Percentiles rank a stretch among this genome's conserved stretches.
Evolutionary conservation across 768 basidiomycete species (phyloP).

Genomic region (Agaricus bisporus): DNA sequence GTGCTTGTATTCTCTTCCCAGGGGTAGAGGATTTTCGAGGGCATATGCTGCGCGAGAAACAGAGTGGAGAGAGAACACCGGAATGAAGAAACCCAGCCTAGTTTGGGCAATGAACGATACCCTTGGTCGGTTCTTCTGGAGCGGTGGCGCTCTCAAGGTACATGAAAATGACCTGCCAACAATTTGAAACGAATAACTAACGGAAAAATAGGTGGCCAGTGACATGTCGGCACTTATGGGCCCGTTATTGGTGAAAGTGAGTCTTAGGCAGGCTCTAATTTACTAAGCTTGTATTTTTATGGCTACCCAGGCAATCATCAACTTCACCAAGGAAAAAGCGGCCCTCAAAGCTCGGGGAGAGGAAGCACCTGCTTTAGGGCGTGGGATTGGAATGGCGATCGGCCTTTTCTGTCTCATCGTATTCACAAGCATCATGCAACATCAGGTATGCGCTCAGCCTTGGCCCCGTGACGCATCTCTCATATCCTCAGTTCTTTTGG

Average conservation of each 20-base stretch:
- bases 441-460: conserved; percentile 40
- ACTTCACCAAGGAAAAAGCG: conserved; percentile 46
- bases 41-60: conserved; percentile 26
- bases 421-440: conserved; percentile 47
- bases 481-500: conserved; percentile 53
- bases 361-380: conserved; percentile 35
- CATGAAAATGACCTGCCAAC: neutral
- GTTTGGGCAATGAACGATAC: conserved; percentile 58
- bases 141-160: conserved; percentile 55
- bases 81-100: conserved; percentile 43
- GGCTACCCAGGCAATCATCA: conserved; percentile 46
- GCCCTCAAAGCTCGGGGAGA: conserved; percentile 30
- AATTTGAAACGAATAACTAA: neutral
- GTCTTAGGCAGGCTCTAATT: neutral
- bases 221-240: conserved; percentile 60
- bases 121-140: conserved; percentile 55
- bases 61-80: conserved; percentile 40
- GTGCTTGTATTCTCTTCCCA: conserved; percentile 26
- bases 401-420: conserved; percentile 47
- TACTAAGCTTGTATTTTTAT: neutral
- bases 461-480: neutral
- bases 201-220: conserved; percentile 41
- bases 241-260: conserved; percentile 54
- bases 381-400: conserved; percentile 54
- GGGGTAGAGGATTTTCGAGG: conserved; percentile 20